Base-by-base conservation (phyloP, 176 grass and related monocot species). In the Puccinellia tenuiflora region DNA sequence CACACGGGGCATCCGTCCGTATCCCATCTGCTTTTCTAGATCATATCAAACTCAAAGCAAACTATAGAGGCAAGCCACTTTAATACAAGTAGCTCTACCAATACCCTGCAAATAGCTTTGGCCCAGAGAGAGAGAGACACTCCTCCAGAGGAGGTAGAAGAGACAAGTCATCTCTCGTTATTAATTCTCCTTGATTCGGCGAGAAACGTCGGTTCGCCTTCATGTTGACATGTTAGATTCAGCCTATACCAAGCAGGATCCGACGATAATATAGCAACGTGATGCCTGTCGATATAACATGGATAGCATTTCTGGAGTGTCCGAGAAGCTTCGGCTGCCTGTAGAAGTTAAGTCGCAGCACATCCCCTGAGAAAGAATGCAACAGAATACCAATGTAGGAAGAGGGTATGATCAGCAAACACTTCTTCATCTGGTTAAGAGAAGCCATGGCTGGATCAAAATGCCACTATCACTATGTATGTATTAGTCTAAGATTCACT, bases 381-480 rank as follows among this genome's bases (percentile, higher is more conserved):
- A 85, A 80, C 25, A 74, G 80, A 84, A 67, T 75, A 55, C 57
- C 53, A 82, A 65, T 35, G 16, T 77, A 77, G 62, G 26, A 26
- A 42, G 20, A 46, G 66, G 70, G 51, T 17, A 31, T 20, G 82
- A 70, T 25, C 43, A 79, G 77, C 75, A 67, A 81, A 25, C 17
- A 30, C 48, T 67, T 24, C 11, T 39, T 62, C 48, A 42, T 76
- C 57, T 29, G 55, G 35, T 46, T 75, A 69, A 59, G 43, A 30
- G 48, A 68, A 79, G 39, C 24, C n/a, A 34, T 18, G 77, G 78
- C 79, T 73, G 73, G 85, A 55, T 33, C 42, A 62, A 86, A 47
- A 73, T 47, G 72, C 65, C 79, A 65, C 22, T 18, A 16, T 73
- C 79, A 65, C 22, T 18, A 16, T 73, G 45, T 56, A 59, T 48